These are phyloP conservation scores for Mycena belliarum DNA, from an alignment of 768 basidiomycete species.

Conservation along the genomic window DNA sequence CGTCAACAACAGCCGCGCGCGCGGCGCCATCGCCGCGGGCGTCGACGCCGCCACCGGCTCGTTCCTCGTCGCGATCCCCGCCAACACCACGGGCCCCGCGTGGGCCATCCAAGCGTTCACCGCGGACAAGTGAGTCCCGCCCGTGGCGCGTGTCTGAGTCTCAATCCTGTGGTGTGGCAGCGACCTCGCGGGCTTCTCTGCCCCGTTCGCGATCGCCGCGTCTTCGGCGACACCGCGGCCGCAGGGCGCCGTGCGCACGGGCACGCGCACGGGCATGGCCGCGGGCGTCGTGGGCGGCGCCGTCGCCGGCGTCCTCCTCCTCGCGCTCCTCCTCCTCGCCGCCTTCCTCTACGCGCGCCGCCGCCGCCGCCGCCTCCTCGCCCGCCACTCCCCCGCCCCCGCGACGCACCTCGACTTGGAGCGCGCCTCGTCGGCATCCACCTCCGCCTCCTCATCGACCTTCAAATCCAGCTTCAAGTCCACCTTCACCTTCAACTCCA, in stretches of 20 bases:
- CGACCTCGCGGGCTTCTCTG: neutral
- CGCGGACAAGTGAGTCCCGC: constrained; percentile 2
- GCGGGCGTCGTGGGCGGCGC: constrained; percentile 8
- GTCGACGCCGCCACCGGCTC: neutral
- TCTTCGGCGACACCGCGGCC: neutral
- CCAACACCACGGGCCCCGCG: constrained; percentile 14
- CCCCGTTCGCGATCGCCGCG: neutral
- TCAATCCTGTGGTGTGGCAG: no score
- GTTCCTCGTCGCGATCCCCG: constrained; percentile 3
- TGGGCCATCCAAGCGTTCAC: constrained; percentile 7
- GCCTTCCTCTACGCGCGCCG: constrained; percentile 16
- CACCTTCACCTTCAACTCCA: no score
- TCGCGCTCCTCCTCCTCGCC: constrained; percentile 7
- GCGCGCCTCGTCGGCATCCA: neutral
- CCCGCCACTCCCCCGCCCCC: neutral
- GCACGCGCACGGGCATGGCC: no score
- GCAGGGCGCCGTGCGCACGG: no score
- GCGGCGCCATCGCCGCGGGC: neutral
- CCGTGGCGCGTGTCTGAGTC: no score
- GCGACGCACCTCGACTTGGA: constrained; percentile 9
- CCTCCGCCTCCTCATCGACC: no score
- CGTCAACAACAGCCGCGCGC: constrained; percentile 1
- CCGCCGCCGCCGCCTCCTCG: constrained; percentile 5
- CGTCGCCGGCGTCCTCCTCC: neutral
- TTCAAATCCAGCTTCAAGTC: no score